Evolutionary conservation across 2,329 filamentous ascomycete species (phyloP).

Genomic region (Chaetoscypha palmicola): DNA sequence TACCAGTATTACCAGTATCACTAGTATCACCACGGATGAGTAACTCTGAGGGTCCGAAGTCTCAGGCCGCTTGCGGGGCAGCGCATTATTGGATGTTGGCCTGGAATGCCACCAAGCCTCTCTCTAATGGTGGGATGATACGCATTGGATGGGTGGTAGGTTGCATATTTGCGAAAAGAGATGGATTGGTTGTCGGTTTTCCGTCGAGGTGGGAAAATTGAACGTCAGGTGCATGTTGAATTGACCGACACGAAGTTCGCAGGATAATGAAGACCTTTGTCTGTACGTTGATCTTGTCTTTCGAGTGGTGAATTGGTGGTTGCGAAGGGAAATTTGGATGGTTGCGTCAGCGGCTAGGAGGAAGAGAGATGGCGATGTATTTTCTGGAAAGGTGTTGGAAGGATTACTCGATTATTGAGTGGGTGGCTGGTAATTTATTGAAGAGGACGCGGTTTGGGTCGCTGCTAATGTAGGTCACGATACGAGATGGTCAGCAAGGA

Average conservation of each 20-base stretch:
- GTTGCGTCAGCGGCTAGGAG: neutral
- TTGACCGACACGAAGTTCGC: too few relatives aligned
- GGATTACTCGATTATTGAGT: neutral
- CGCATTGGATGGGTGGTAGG: too few relatives aligned
- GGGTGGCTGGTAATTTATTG: neutral
- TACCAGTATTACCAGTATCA: too few relatives aligned
- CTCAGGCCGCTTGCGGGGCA: neutral
- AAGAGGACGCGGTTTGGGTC: constrained; percentile 2
- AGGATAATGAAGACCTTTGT: neutral
- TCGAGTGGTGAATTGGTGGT: neutral
- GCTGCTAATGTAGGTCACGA: neutral
- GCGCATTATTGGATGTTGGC: constrained; percentile 2
- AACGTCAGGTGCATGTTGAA: neutral
- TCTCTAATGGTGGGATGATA: too few relatives aligned
- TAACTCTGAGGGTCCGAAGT: neutral
- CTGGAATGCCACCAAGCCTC: neutral
- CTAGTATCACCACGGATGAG: too few relatives aligned
- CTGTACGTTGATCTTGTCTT: neutral
- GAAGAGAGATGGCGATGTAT: neutral
- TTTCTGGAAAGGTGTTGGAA: neutral
- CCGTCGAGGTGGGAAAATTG: too few relatives aligned
- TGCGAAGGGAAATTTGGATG: neutral
- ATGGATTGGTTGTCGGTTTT: neutral
- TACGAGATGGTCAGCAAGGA: neutral
- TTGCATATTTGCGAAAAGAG: neutral